A percentile compares a stretch with the other conserved stretches of the same genome.
Evolutionary conservation across 2,329 filamentous ascomycete species (phyloP).

Genomic region (Trichophyton schoenleinii): DNA sequence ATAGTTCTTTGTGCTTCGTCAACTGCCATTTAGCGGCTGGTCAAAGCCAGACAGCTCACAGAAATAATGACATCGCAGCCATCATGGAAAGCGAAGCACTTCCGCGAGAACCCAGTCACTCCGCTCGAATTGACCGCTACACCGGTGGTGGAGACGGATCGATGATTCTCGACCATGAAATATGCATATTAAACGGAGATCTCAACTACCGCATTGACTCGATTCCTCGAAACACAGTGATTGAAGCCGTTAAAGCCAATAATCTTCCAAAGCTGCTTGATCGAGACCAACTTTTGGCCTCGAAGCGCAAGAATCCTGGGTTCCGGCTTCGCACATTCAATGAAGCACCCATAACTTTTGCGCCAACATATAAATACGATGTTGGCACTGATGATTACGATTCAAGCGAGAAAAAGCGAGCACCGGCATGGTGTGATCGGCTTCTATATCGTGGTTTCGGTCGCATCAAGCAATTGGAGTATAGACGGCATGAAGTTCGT

Average conservation of each 20-base stretch:
- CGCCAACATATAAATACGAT: slow-evolving; percentile 97
- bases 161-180: slow-evolving; percentile 92
- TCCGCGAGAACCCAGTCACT: slow-evolving; percentile 61
- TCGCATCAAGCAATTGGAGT: slow-evolving; percentile 75
- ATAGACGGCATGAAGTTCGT: slow-evolving; percentile 74
- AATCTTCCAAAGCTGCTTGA: slow-evolving; percentile 81
- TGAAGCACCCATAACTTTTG: slow-evolving; percentile 83
- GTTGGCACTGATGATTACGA: slow-evolving; percentile 92
- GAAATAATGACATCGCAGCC: slow-evolving; percentile 81
- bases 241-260: slow-evolving; percentile 66
- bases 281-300: slow-evolving; percentile 82
- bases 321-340: slow-evolving; percentile 81
- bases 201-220: slow-evolving; percentile 97
- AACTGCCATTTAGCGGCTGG: slow-evolving; percentile 96
- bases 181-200: slow-evolving; percentile 93
- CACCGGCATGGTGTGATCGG: slow-evolving; percentile 93
- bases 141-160: slow-evolving; percentile 86
- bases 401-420: slow-evolving; percentile 82
- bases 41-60: slow-evolving; percentile 75
- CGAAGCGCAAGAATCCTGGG: slow-evolving; percentile 73
- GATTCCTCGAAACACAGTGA: slow-evolving; percentile 86
- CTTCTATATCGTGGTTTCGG: slow-evolving; percentile 74
- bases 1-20: slow-evolving; percentile 88
- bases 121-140: slow-evolving; percentile 64
- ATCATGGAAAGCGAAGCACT: slow-evolving; percentile 73